Conservation (phyloP, 495 filamentous ascomycete genomes). For the Poronia punctata region DNA sequence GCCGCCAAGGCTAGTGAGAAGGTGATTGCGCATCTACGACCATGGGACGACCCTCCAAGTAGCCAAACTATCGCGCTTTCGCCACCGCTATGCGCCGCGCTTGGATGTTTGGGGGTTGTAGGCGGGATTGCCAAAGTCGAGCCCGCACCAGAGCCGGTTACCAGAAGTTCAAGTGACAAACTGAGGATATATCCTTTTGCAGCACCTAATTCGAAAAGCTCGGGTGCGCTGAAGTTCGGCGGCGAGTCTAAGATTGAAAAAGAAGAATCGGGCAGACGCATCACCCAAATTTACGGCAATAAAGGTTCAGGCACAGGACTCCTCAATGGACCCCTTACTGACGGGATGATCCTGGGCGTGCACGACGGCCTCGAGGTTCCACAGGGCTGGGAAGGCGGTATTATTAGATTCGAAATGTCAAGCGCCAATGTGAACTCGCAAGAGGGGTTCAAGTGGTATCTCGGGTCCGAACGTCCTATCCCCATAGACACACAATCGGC, state of each 20-base stretch:
- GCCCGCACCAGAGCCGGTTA: conserved; percentile 38
- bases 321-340: conserved; percentile 80
- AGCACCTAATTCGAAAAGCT: conserved; percentile 41
- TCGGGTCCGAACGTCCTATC: conserved; percentile 66
- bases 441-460: conserved; percentile 58
- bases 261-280: conserved; percentile 55
- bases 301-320: conserved; percentile 49
- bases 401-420: conserved; percentile 63
- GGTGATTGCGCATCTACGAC: conserved; percentile 64
- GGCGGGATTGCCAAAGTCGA: conserved; percentile 86
- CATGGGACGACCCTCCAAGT: conserved; percentile 86
- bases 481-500: conserved; percentile 65
- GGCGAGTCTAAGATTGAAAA: conserved; percentile 72
- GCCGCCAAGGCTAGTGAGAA: conserved; percentile 57
- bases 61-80: conserved; percentile 72
- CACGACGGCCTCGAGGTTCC: conserved; percentile 31
- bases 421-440: conserved; percentile 42
- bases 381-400: conserved; percentile 62
- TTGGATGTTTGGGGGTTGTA: conserved; percentile 64
- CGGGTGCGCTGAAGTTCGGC: conserved; percentile 74
- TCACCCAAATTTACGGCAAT: conserved; percentile 49
- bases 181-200: conserved; percentile 78
- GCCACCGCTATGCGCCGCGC: conserved; percentile 59
- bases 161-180: conserved; percentile 33
- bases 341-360: conserved; percentile 67